These are phyloP conservation scores for Lolium rigidum DNA, from an alignment of 176 grass and related monocot genomes.

Conservation along the genomic window DNA sequence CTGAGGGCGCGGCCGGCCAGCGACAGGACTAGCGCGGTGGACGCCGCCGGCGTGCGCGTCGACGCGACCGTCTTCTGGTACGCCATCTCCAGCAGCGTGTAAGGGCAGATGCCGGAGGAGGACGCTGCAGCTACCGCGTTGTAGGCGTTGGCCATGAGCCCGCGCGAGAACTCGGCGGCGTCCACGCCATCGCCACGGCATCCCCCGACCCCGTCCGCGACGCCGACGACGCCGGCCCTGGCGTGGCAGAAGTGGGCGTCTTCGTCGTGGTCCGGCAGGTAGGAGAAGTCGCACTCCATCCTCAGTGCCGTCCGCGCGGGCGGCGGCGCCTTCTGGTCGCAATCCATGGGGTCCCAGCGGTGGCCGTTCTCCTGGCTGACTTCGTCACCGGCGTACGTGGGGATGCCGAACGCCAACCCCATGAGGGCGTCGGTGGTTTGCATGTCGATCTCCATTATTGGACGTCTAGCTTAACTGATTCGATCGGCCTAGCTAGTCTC, in stretches of 20 bases:
- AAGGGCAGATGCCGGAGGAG: not conserved
- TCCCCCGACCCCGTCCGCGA: constrained; percentile 52
- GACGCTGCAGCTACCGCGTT: not conserved
- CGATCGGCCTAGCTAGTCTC: not conserved
- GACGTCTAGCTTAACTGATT: not conserved
- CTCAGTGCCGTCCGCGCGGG: not conserved
- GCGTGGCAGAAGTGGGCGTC: constrained; percentile 42
- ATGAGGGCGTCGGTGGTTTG: not conserved
- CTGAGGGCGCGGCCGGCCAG: constrained; percentile 13
- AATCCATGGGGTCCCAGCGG: not conserved
- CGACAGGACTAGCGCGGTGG: constrained; percentile 41
- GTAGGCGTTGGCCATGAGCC: constrained; percentile 4
- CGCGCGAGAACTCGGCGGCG: constrained; percentile 29
- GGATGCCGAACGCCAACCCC: not conserved
- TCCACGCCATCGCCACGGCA: constrained; percentile 15
- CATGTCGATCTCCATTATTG: not conserved
- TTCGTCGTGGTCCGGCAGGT: constrained; percentile 37
- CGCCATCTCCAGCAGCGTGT: constrained; percentile 32
- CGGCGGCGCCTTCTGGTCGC: not conserved
- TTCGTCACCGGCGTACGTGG: not conserved
- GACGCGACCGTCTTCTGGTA: constrained; percentile 14
- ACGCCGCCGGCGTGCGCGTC: constrained; percentile 3
- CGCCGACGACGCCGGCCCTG: constrained; percentile 11
- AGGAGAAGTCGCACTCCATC: constrained; percentile 17
- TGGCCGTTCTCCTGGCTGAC: not conserved